Evolutionary conservation across 148 eudicot genomes (phyloP).

Genomic region (Dysphania ambrosioides): DNA sequence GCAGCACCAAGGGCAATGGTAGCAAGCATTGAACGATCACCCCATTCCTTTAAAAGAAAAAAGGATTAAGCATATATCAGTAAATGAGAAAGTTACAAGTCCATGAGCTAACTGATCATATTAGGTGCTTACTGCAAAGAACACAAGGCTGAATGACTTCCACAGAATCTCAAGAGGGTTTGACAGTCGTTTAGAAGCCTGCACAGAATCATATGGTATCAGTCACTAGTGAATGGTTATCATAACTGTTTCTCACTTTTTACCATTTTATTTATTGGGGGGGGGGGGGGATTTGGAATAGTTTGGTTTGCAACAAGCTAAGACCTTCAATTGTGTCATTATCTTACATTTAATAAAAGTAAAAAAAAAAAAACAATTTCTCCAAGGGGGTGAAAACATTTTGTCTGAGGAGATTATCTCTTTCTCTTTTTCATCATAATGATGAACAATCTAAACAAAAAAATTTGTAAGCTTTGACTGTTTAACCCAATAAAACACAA

Average conservation of each 20-base stretch:
- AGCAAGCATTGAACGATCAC: slow-evolving; percentile 98
- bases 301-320: slow-evolving; percentile 8
- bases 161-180: slow-evolving; percentile 88
- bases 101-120: background rate
- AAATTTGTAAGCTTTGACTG: background rate
- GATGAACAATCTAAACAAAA: background rate
- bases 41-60: slow-evolving; percentile 73
- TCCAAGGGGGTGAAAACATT: background rate
- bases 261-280: too few relatives aligned
- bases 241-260: background rate
- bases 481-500: background rate
- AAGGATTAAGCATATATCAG: slow-evolving; percentile 7
- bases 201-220: slow-evolving; percentile 14
- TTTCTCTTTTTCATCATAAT: too few relatives aligned
- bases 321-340: background rate
- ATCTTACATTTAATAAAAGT: background rate
- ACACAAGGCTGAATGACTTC: slow-evolving; percentile 91
- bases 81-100: background rate
- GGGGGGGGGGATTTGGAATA: background rate
- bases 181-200: slow-evolving; percentile 63
- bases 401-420: too few relatives aligned
- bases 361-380: too few relatives aligned
- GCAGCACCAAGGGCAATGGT: slow-evolving; percentile 98
- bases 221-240: background rate
- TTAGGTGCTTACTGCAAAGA: slow-evolving; percentile 76